Percentiles rank a stretch among this genome's conserved stretches.
These are phyloP conservation scores for Aphanomyces astaci DNA, from an alignment of 352 stramenopile genomes.

Conservation along the genomic window DNA sequence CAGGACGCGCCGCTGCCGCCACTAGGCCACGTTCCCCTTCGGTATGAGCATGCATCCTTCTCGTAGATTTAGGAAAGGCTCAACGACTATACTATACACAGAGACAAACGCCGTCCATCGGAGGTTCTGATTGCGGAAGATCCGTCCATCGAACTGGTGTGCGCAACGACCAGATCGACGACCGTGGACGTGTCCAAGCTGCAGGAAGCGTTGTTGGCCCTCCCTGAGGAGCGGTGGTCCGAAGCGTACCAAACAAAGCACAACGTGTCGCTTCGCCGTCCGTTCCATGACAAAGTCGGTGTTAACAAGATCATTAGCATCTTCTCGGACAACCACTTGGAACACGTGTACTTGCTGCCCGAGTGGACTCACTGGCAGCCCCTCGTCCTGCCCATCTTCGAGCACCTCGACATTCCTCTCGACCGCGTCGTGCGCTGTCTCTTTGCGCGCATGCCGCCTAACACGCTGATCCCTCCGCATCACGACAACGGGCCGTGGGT, in stretches of 20 bases:
- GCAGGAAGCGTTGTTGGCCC: constrained; percentile 31
- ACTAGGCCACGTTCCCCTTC: background rate
- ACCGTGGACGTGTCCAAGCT: constrained; percentile 37
- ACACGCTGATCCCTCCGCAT: constrained; percentile 93
- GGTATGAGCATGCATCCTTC: background rate
- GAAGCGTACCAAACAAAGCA: constrained; percentile 39
- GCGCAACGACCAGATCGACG: constrained; percentile 5
- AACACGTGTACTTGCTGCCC: constrained; percentile 91
- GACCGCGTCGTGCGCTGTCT: constrained; percentile 89
- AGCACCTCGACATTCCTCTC: constrained; percentile 42
- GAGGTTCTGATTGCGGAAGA: constrained; percentile 12
- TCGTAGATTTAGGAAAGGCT: background rate
- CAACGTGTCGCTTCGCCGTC: constrained; percentile 86
- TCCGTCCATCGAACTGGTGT: background rate
- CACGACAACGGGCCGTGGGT: constrained; percentile 98
- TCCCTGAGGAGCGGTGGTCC: constrained; percentile 37
- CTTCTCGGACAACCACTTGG: constrained; percentile 98
- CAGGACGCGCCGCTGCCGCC: constrained; percentile 9
- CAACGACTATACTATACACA: background rate
- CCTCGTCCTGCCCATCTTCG: constrained; percentile 81
- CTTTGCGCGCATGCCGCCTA: constrained; percentile 91
- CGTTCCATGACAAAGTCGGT: constrained; percentile 95
- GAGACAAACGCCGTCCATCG: constrained; percentile 11
- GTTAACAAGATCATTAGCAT: constrained; percentile 97
- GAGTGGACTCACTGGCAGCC: constrained; percentile 84